Base-by-base conservation (phyloP, 1,139 yeast species). In the Geotrichum bryndzae region DNA sequence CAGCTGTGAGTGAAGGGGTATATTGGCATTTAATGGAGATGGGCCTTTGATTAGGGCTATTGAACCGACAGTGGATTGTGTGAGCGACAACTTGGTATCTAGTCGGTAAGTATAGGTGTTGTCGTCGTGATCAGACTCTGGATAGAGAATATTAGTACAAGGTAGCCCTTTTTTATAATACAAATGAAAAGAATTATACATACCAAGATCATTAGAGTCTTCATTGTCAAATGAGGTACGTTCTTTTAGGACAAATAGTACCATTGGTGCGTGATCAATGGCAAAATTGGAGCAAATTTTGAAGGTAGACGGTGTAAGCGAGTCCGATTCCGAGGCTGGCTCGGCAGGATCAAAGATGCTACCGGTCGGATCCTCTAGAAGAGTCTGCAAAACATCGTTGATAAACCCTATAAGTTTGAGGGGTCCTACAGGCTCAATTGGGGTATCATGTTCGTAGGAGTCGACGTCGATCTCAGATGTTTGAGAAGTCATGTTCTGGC, bases 1-100 rank as follows among this genome's bases (percentile, higher is more conserved):
- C 11, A 84, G 67, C 66, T 83, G 85, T 2, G 73, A 64, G n/a
- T 74, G 75, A n/a, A 80, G 65, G 1, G 77, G 66, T 2, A 55
- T 45, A 0, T 66, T 61, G 2, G 68, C 67, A 18, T 67, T 66
- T 23, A 82, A 64, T 8, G 69, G 69, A 0, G 80, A 81, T 51
- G 76, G 77, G 10, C 76, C 77, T 66, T 84, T 84, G 56, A 84
- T 77, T 27, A 83, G 65, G 0, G 81, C 82, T 22, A 78, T 59
- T 5, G 70, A 63, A 11, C 69, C 67, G 5, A 64, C 62, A 3
- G 73, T 60, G 13, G 54, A 51, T 15, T 41, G 41, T 11, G 56
- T 56, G 38, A 58, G 57, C 8, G 65, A 56, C 22, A 61, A 54
- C 46, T 57, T 63, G 10, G 65, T 63, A 29, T 63, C 65, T 11